Evolutionary conservation across 805 yeast genomes (phyloP), one percentile per base, ranked within the genome.

Genomic region (Brettanomyces naardenensis): DNA sequence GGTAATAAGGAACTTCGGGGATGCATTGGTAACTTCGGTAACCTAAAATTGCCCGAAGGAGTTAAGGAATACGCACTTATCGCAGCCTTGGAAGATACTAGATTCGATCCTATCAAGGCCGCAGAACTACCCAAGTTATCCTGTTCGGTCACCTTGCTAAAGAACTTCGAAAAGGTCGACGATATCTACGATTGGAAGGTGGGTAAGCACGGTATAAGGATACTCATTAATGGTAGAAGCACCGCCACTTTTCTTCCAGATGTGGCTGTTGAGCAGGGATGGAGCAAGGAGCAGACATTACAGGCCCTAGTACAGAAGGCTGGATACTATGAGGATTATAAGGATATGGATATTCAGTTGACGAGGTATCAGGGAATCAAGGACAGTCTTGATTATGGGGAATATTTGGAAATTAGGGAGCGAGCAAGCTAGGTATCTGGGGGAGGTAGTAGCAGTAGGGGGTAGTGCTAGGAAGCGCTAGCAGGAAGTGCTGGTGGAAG

Each of bases 201-300:
- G 33, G 97, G 98, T 0, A 54, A 52, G 11, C 92, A 92, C 56
- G 98, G 98, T 0, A 71, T 92, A 15, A 68, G 76, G 39, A 70
- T 88, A 5, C 54, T 61, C 14, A 75, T 86, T 47, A 53, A 52
- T 9, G 68, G 71, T 2, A 26, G 36, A 2, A 34, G 45, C 10
- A 73, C 80, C 35, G 87, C 97, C 0, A 92, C 97, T 0, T 92
- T 87, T 48, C 61, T 92, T 29, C 98, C 98, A 0, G 83, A 78
- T 30, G 97, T 92, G 1, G 95, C 96, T 18, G 68, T 63, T 4
- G 97, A 90, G 47, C 95, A 89, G 48, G 77, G 74, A 1, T 87
- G 96, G 95, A 71, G 70, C 46, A 72, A 82, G 49, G 61, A 64
- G 14, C 79, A 83, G 19, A 90, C 97, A 0, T 58, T 90, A 39